A percentile compares a stretch with the other conserved stretches of the same genome.
Conservation (phyloP, 2,329 filamentous ascomycete genomes). For the Pseudogymnoascus sp. region DNA sequence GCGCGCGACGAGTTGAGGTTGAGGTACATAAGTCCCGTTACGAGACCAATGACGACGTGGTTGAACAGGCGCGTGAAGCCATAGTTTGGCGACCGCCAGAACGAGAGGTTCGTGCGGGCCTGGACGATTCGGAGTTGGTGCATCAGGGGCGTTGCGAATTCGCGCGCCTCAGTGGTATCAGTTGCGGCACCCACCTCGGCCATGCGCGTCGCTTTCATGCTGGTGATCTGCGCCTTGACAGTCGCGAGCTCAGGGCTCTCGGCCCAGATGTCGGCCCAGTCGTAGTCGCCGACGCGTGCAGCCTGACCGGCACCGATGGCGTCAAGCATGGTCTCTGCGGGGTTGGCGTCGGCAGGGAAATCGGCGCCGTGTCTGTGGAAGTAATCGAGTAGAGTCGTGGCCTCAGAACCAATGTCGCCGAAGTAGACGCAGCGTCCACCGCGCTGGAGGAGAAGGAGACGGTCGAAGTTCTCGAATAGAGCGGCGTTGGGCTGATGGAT, state of each 20-base stretch:
- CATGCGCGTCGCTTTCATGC: constrained; percentile 32
- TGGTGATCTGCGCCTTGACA: constrained; percentile 53
- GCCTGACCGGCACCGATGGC: constrained; percentile 44
- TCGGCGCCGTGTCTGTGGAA: constrained; percentile 52
- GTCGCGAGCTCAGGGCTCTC: constrained; percentile 50
- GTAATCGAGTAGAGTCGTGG: constrained; percentile 48
- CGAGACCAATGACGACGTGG: constrained; percentile 45
- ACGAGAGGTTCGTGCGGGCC: constrained; percentile 49
- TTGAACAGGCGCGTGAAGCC: constrained; percentile 40
- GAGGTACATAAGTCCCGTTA: constrained; percentile 57
- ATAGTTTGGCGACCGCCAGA: constrained; percentile 54
- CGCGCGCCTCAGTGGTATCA: constrained; percentile 45
- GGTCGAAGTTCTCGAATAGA: constrained; percentile 49
- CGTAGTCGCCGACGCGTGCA: constrained; percentile 49
- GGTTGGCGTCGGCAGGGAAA: constrained; percentile 43
- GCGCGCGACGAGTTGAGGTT: constrained; percentile 42
- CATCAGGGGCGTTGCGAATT: constrained; percentile 62
- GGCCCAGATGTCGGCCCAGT: constrained; percentile 67
- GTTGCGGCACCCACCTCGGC: constrained; percentile 44
- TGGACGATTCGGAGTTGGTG: constrained; percentile 57
- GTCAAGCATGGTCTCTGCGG: constrained; percentile 35
- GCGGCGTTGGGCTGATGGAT: constrained; percentile 48
- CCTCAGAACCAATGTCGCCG: constrained; percentile 55
- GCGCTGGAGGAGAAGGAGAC: constrained; percentile 53
- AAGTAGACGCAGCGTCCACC: constrained; percentile 64